These are phyloP conservation scores for Zalaria sp. DNA, from an alignment of 2,329 filamentous ascomycete genomes.

Conservation along the genomic window DNA sequence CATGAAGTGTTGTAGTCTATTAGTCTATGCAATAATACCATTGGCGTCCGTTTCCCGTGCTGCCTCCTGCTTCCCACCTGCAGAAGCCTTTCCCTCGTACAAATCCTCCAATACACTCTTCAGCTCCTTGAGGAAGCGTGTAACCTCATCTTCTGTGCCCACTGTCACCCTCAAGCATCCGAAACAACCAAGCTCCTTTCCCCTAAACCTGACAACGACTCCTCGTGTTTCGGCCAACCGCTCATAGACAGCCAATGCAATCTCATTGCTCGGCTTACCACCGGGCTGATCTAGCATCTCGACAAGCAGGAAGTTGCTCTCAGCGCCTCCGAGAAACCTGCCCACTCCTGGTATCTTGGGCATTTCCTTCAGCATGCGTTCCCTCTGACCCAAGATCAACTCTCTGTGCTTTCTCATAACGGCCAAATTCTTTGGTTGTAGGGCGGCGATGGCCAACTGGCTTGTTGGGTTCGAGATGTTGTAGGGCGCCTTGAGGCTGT, in stretches of 20 bases:
- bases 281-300: constrained; percentile 61
- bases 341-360: constrained; percentile 67
- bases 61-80: constrained; percentile 22
- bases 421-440: constrained; percentile 51
- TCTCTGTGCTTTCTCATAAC: constrained; percentile 59
- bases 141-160: constrained; percentile 77
- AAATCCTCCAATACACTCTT: constrained; percentile 35
- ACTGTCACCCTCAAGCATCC: constrained; percentile 87
- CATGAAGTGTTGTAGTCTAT: not conserved
- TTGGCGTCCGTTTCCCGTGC: constrained; percentile 35
- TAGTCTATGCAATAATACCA: constrained; percentile 29
- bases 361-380: constrained; percentile 60
- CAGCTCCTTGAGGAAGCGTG: constrained; percentile 60
- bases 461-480: constrained; percentile 85
- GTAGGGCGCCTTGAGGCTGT: constrained; percentile 91
- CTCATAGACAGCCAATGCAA: constrained; percentile 71
- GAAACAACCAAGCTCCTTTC: constrained; percentile 78
- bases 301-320: constrained; percentile 81
- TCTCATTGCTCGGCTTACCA: constrained; percentile 64
- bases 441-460: constrained; percentile 60
- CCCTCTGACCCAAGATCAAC: constrained; percentile 61
- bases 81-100: constrained; percentile 23
- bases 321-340: constrained; percentile 61
- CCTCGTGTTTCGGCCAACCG: constrained; percentile 70
- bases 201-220: constrained; percentile 86